Conservation (phyloP, 257 asterid genomes). For the Primulina huaijiensis region DNA sequence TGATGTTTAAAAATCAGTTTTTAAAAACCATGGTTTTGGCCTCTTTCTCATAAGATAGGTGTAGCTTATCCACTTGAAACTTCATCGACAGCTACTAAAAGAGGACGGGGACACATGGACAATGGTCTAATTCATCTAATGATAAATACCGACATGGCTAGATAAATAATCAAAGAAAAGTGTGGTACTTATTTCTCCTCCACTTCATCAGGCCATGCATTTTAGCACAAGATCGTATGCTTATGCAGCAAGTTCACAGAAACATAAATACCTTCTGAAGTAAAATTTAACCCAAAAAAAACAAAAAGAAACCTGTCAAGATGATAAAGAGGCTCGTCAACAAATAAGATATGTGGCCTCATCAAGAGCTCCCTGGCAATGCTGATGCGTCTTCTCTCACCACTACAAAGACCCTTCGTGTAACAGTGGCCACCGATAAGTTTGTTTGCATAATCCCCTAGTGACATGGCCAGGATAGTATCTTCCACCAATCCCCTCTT, state of each 20-base stretch:
- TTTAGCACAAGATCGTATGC: conserved; percentile 8
- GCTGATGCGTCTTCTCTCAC: conserved; percentile 90
- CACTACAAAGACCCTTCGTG: conserved; percentile 89
- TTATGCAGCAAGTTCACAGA: not conserved
- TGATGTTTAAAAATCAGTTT: not conserved
- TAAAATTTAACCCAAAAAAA: not conserved
- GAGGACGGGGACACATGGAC: conserved; percentile 1
- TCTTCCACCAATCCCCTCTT: conserved; percentile 84
- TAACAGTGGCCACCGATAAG: conserved; percentile 94
- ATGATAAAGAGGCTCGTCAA: conserved; percentile 96
- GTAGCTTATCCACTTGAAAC: not conserved
- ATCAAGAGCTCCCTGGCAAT: conserved; percentile 97
- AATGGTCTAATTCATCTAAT: not conserved
- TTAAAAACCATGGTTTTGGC: conserved; percentile 1
- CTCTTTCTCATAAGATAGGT: not conserved
- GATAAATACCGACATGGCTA: not conserved
- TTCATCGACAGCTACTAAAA: not conserved
- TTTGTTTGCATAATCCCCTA: conserved; percentile 87
- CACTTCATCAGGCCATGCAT: not conserved
- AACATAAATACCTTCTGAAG: conserved; percentile 2
- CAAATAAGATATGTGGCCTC: conserved; percentile 87
- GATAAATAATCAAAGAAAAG: not conserved
- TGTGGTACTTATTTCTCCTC: not conserved
- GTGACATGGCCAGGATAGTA: conserved; percentile 85
- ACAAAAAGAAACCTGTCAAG: conserved; percentile 79